phyloP scores from a whole-genome alignment of 179 eudicot species.

The Actinidia arguta region DNA sequence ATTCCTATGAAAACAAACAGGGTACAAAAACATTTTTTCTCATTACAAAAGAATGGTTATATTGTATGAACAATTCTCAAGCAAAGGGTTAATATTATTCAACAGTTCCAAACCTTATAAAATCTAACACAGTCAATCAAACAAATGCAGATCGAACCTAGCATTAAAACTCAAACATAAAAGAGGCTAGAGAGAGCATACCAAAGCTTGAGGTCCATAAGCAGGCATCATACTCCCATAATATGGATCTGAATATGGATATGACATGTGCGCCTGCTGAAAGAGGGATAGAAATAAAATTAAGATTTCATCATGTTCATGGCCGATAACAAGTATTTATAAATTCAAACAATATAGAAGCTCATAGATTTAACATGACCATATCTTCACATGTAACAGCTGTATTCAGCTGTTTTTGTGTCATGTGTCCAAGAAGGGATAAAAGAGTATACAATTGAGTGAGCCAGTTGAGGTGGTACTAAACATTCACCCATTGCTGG shows the following conservation, averaged over 20 bases:
- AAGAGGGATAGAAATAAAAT: not conserved
- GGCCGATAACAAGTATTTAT: not conserved
- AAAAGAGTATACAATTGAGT: slow-evolving; percentile 3
- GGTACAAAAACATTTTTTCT: no score
- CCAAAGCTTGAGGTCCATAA: slow-evolving; percentile 6
- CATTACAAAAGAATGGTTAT: no score
- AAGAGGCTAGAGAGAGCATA: not conserved
- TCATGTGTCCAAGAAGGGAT: not conserved
- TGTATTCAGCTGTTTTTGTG: not conserved
- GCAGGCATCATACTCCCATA: not conserved
- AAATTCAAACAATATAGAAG: not conserved
- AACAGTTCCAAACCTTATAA: no score
- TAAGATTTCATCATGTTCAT: not conserved
- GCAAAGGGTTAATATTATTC: not conserved
- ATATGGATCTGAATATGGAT: slow-evolving; percentile 7
- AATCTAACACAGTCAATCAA: not conserved
- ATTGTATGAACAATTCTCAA: not conserved
- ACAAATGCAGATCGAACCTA: not conserved
- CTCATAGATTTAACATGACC: not conserved
- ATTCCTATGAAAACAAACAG: no score
- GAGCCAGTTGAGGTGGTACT: slow-evolving; percentile 18
- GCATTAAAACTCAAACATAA: not conserved
- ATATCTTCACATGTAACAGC: not conserved
- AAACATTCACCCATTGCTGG: slow-evolving; percentile 2
- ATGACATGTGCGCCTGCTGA: slow-evolving; percentile 8